Evolutionary conservation across 495 filamentous ascomycete species (phyloP).

Genomic region (Aspergillus baeticus): DNA sequence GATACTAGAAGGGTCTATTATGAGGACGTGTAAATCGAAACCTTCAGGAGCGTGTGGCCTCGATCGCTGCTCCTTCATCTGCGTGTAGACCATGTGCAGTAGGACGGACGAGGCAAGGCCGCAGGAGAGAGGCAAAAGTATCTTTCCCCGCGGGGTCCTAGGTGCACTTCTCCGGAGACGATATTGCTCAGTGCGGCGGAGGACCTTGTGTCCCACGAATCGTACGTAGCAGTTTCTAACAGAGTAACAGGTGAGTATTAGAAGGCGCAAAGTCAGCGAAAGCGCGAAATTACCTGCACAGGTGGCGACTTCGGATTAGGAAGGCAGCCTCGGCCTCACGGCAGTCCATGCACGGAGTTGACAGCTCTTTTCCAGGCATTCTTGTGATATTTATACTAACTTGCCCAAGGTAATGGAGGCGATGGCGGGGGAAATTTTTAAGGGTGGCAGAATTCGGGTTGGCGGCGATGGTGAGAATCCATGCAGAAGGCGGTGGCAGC

Average conservation of each 20-base stretch:
- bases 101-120: slow-evolving; percentile 80
- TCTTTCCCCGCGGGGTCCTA: slow-evolving; percentile 42
- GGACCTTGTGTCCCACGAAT: slow-evolving; percentile 72
- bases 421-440: slow-evolving; percentile 17
- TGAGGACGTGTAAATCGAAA: slow-evolving; percentile 65
- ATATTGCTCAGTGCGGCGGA: slow-evolving; percentile 75
- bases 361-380: slow-evolving; percentile 42
- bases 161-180: slow-evolving; percentile 35
- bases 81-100: slow-evolving; percentile 70
- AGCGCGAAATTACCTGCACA: slow-evolving; percentile 43
- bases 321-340: slow-evolving; percentile 36
- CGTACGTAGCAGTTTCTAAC: slow-evolving; percentile 70
- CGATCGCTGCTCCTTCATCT: slow-evolving; percentile 58
- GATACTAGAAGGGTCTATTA: slow-evolving; percentile 57
- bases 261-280: not conserved
- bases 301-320: slow-evolving; percentile 39
- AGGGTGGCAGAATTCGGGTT: slow-evolving; percentile 21
- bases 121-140: slow-evolving; percentile 79
- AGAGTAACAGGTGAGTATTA: slow-evolving; percentile 12
- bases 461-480: slow-evolving; percentile 8
- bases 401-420: not conserved
- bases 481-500: not conserved
- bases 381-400: not conserved
- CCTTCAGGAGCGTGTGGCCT: slow-evolving; percentile 54
- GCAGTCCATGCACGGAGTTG: slow-evolving; percentile 40